Conservation (phyloP, 306 rosid genomes). For the Cyamopsis tetragonoloba region DNA sequence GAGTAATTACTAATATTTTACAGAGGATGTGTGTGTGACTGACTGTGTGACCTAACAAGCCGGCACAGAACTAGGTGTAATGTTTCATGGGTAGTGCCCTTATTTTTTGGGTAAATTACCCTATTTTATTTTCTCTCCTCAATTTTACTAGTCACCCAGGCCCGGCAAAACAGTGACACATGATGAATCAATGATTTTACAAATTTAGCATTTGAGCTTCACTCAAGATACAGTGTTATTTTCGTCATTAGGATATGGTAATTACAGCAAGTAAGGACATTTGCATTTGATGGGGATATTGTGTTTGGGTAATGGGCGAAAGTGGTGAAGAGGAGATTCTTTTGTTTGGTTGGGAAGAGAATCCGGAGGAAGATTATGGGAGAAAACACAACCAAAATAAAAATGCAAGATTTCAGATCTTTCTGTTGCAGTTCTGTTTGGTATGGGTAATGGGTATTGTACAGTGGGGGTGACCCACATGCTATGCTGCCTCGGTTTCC, state of each 20-base stretch:
- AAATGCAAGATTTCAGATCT: background rate
- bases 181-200: background rate
- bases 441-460: background rate
- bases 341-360: constrained; percentile 43
- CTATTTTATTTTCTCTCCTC: background rate
- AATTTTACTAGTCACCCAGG: background rate
- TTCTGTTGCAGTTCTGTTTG: background rate
- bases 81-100: background rate
- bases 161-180: background rate
- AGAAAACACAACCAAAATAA: background rate
- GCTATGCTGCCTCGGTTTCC: background rate
- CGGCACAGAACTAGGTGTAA: constrained; percentile 10
- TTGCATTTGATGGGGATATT: background rate
- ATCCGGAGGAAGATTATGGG: background rate
- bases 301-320: background rate
- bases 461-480: too few species aligned
- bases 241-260: background rate
- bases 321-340: background rate
- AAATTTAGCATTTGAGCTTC: background rate
- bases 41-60: constrained; percentile 23
- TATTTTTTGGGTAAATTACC: constrained; percentile 19
- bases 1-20: background rate
- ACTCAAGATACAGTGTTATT: too few species aligned
- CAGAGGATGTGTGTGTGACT: background rate
- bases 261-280: too few species aligned